These are phyloP conservation scores for Aspergillus oerlinghausenensis DNA, from an alignment of 2,329 filamentous ascomycete genomes.

Conservation along the genomic window DNA sequence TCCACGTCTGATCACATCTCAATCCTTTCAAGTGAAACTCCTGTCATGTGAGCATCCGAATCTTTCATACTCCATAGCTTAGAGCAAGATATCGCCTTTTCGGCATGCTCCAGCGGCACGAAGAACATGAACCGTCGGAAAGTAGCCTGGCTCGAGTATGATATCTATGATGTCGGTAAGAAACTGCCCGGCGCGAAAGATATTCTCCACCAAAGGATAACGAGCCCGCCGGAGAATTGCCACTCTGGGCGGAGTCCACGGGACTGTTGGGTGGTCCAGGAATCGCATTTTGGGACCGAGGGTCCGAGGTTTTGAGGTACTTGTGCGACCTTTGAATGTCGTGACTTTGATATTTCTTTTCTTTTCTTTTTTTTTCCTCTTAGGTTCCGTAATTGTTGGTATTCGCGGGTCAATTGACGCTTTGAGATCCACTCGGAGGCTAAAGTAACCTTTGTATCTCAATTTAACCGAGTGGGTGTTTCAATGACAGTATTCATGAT, in stretches of 20 bases:
- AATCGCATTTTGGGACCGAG: background rate
- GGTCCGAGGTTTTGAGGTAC: background rate
- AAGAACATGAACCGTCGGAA: background rate
- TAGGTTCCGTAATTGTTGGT: background rate
- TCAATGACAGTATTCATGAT: background rate
- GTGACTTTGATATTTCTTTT: background rate
- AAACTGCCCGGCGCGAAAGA: background rate
- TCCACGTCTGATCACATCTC: background rate
- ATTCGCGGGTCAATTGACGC: background rate
- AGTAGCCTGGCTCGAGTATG: background rate
- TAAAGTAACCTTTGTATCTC: conserved; percentile 2
- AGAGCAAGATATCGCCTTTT: background rate
- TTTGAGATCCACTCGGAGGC: conserved; percentile 1
- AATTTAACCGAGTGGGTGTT: background rate
- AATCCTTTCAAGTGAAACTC: background rate
- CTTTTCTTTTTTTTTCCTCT: background rate
- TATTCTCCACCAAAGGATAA: conserved; percentile 20
- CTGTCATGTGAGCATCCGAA: background rate
- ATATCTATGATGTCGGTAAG: background rate
- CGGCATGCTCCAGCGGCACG: background rate
- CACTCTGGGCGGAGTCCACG: conserved; percentile 9
- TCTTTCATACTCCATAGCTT: background rate
- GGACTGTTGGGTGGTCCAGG: background rate
- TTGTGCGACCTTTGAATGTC: background rate
- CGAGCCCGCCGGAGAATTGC: conserved; percentile 25